phyloP scores from a whole-genome alignment of 1,284 basidiomycete species.

The Erythrobasidium hasegawianum region DNA sequence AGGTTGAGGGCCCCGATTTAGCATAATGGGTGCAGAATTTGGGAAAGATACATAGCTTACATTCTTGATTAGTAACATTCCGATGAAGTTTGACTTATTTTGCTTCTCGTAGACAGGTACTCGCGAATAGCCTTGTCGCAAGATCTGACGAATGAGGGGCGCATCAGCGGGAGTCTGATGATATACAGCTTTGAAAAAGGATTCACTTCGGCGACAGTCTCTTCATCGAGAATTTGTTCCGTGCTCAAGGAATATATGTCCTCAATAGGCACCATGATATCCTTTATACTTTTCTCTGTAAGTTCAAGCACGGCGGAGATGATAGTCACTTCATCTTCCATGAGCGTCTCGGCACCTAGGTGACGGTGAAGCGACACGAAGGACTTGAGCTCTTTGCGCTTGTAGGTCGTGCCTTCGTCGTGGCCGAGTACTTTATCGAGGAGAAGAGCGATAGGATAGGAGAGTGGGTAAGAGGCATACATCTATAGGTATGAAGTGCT shows the following conservation, averaged over 20 bases:
- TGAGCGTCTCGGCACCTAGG: slow-evolving; percentile 32
- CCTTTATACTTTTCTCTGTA: slow-evolving; percentile 54
- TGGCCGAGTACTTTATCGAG: slow-evolving; percentile 77
- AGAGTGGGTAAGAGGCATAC: slow-evolving; percentile 60
- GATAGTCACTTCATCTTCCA: slow-evolving; percentile 68
- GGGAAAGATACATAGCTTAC: slow-evolving; percentile 17
- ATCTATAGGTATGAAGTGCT: too few species aligned
- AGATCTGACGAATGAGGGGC: slow-evolving; percentile 61
- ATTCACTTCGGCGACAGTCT: slow-evolving; percentile 61
- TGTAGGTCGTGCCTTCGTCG: slow-evolving; percentile 50
- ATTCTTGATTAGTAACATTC: slow-evolving; percentile 63
- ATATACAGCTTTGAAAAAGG: slow-evolving; percentile 1
- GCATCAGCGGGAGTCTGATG: slow-evolving; percentile 47
- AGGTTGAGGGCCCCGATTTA: slow-evolving; percentile 15
- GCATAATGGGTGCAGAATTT: slow-evolving; percentile 11
- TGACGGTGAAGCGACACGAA: slow-evolving; percentile 62
- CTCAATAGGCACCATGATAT: slow-evolving; percentile 54
- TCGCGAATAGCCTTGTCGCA: slow-evolving; percentile 73
- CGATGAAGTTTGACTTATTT: slow-evolving; percentile 72
- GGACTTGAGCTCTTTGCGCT: slow-evolving; percentile 52
- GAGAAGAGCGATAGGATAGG: slow-evolving; percentile 84
- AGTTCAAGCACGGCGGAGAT: slow-evolving; percentile 67
- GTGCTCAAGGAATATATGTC: slow-evolving; percentile 73
- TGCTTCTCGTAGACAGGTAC: slow-evolving; percentile 83
- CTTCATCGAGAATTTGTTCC: slow-evolving; percentile 75